These are phyloP conservation scores for Westerdykella sp. DNA, from an alignment of 2,329 filamentous ascomycete genomes.

Conservation along the genomic window DNA sequence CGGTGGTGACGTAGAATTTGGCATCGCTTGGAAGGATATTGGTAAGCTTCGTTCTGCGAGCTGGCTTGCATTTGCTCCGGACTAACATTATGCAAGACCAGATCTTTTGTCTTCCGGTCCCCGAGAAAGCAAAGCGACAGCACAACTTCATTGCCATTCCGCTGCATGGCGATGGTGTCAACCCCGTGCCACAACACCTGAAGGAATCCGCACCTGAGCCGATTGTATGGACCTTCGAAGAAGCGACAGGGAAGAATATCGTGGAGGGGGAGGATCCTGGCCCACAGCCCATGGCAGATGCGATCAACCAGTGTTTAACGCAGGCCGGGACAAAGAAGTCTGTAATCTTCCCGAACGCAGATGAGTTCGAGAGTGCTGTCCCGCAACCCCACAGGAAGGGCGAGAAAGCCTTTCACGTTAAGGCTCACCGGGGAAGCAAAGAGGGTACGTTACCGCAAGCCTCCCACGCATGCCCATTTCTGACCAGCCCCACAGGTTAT, in stretches of 20 bases:
- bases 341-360: conserved; percentile 49
- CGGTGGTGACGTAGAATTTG: conserved; percentile 49
- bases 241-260: conserved; percentile 43
- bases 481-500: conserved; percentile 45
- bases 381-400: conserved; percentile 56
- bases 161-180: conserved; percentile 46
- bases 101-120: conserved; percentile 56
- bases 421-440: conserved; percentile 59
- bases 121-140: conserved; percentile 58
- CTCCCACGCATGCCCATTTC: conserved; percentile 1
- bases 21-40: conserved; percentile 45
- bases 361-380: conserved; percentile 55
- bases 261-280: conserved; percentile 41
- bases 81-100: conserved; percentile 39
- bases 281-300: conserved; percentile 42
- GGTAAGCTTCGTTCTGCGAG: conserved; percentile 24
- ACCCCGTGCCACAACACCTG: conserved; percentile 36
- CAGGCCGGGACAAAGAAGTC: conserved; percentile 44
- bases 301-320: conserved; percentile 32
- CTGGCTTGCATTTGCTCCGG: background rate
- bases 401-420: conserved; percentile 59
- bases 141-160: conserved; percentile 59
- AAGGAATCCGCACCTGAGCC: conserved; percentile 43
- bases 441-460: conserved; percentile 44
- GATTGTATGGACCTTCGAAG: conserved; percentile 55